Conservation (phyloP, 2,329 filamentous ascomycete genomes). For the Fonsecaea erecta region DNA sequence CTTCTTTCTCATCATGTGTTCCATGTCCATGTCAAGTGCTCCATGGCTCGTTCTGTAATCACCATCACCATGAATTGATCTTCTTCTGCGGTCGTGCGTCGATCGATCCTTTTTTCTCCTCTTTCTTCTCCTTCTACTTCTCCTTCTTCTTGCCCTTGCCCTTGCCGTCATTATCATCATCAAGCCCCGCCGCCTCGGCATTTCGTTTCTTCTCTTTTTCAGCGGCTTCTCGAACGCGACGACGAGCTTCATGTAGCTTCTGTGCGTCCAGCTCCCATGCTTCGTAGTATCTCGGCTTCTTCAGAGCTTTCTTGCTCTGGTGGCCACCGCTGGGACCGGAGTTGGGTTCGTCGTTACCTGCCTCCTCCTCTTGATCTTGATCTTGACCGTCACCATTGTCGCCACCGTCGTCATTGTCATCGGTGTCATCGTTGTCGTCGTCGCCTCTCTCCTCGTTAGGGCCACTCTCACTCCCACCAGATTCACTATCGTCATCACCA, state of each 20-base stretch:
- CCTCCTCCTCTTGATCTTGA: too few relatives aligned
- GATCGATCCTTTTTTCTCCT: too few relatives aligned
- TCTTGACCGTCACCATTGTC: neutral
- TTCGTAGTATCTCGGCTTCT: neutral
- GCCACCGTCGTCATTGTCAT: neutral
- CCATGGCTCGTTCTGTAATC: too few relatives aligned
- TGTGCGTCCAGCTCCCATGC: neutral
- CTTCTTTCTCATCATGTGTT: too few relatives aligned
- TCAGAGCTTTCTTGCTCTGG: too few relatives aligned
- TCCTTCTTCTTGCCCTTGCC: too few relatives aligned
- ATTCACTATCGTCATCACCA: neutral
- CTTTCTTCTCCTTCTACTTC: too few relatives aligned
- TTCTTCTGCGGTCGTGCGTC: too few relatives aligned
- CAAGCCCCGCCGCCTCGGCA: neutral
- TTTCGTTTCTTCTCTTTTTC: neutral
- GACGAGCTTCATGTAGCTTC: neutral
- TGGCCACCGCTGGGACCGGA: neutral
- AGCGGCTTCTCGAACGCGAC: neutral
- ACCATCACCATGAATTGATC: too few relatives aligned
- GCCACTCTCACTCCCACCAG: neutral
- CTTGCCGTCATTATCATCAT: neutral
- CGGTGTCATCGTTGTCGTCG: neutral
- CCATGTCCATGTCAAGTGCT: too few relatives aligned
- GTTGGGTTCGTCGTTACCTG: neutral
- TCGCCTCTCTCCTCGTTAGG: too few relatives aligned